Base-by-base conservation (phyloP, 2,329 filamentous ascomycete genomes). In the Seiridium unicorne region DNA sequence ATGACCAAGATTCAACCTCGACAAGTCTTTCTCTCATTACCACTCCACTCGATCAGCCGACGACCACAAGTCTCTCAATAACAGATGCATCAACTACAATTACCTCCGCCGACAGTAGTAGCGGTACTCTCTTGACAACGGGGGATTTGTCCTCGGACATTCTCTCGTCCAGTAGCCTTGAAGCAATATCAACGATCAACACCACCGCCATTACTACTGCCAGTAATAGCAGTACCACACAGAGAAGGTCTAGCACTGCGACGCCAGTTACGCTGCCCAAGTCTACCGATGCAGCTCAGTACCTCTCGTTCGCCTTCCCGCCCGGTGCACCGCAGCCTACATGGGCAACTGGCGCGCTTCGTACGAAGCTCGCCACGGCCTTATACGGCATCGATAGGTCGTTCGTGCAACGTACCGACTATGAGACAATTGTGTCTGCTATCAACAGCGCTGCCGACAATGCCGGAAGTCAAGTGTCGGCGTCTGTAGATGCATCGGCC, bases 341-440 rank as follows among this genome's bases (percentile, higher is more conserved):
- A 6, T 66, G 64, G 64, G 63, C 61, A 5, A 66, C 64, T 4
- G 64, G 64, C 5, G n/a, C 55, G 5, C 65, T 61, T 60, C 62
- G 56, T 26, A 66, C 64, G 7, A 59, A 51, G 26, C 58, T 66
- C 31, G 64, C 64, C 4, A 59, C 57, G 9, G 64, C 61, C 1
- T 57, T 65, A 44, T 66, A 66, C 61, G 59, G 61, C 13, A 60
- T 64, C 7, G 58, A 65, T 54, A 59, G 55, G n/a, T 66, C 64
- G 3, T 66, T 66, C 46, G 57, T 36, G 6, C 42, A 36, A 31
- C 64, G 63, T 13, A 13, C 60, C 44, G 60, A 66, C 58, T 66
- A 65, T 51, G 46, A 42, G n/a, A 54, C 62, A 42, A 66, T 66
- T 54, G 32, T 63, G 44, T 40, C 59, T 9, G 63, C 60, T 55